Conservation (phyloP, 192 early-diverging fungal species). For the Podila minutissima region DNA sequence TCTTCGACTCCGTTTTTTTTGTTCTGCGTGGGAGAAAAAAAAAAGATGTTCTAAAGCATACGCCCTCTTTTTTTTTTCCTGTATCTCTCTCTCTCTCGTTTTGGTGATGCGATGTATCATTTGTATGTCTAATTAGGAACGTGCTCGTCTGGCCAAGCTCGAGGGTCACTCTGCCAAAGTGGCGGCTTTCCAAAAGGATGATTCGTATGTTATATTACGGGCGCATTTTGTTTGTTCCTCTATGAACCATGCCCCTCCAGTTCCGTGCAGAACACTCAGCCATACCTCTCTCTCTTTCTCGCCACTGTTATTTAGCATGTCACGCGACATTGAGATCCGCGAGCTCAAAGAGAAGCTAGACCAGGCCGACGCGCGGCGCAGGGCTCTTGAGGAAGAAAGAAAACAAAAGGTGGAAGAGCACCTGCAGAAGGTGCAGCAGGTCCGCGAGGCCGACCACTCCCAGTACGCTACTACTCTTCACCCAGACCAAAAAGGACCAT, state of each 20-base stretch:
- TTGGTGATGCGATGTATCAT: background rate
- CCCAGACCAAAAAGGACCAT: too few relatives aligned
- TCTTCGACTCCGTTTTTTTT: too few relatives aligned
- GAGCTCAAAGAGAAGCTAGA: conserved; percentile 46
- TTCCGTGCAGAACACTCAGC: too few relatives aligned
- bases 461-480: too few relatives aligned
- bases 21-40: background rate
- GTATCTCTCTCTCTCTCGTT: too few relatives aligned
- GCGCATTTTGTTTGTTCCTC: background rate
- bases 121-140: conserved; percentile 19
- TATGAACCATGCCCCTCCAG: too few relatives aligned
- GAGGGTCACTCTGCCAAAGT: conserved; percentile 46
- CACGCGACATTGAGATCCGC: conserved; percentile 36
- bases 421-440: conserved; percentile 22
- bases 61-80: background rate
- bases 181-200: conserved; percentile 45
- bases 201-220: conserved; percentile 3
- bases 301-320: background rate
- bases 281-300: background rate
- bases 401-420: conserved; percentile 41
- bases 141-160: conserved; percentile 31
- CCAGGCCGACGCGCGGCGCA: conserved; percentile 42
- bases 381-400: conserved; percentile 45
- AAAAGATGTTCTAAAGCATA: background rate
- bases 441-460: conserved; percentile 17